phyloP scores from a whole-genome alignment of 202 grass and related monocot genomes.

The Thinopyrum obtusiflorum region DNA sequence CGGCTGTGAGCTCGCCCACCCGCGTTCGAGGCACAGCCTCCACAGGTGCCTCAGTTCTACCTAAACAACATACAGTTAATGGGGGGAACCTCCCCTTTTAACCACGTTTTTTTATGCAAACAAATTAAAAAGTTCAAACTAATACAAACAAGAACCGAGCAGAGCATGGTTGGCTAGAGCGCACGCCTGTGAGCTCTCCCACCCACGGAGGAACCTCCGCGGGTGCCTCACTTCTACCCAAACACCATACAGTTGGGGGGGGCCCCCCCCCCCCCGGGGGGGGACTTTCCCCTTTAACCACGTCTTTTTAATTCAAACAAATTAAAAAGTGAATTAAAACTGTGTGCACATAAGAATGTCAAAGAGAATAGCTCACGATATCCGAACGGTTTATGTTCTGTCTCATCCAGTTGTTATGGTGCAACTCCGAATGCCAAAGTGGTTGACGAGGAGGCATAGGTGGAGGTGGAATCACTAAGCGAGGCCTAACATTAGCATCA shows the following conservation, averaged over 20 bases:
- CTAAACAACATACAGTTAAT: no score
- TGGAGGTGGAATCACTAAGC: conserved; percentile 62
- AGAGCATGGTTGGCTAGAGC: neutral
- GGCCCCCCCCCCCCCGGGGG: no score
- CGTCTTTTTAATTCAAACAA: neutral
- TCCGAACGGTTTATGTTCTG: conserved; percentile 82
- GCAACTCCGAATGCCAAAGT: conserved; percentile 74
- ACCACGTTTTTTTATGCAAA: neutral
- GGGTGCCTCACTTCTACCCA: neutral
- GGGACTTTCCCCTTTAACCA: neutral
- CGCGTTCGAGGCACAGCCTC: neutral
- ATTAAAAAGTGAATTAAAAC: neutral
- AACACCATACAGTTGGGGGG: no score
- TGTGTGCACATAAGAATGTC: neutral
- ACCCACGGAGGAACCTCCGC: neutral
- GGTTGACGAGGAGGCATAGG: conserved; percentile 67
- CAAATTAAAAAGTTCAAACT: neutral
- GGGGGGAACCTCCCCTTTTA: neutral
- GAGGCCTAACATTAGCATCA: conserved; percentile 34
- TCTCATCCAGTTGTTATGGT: conserved; percentile 76
- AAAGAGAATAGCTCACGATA: conserved; percentile 60
- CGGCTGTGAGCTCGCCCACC: no score
- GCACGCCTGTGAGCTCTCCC: no score
- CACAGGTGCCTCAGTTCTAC: neutral
- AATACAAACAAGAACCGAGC: neutral